A percentile compares a stretch with the other conserved stretches of the same genome.
phyloP scores from a whole-genome alignment of 345 rosid genomes.

The Excoecaria agallocha region DNA sequence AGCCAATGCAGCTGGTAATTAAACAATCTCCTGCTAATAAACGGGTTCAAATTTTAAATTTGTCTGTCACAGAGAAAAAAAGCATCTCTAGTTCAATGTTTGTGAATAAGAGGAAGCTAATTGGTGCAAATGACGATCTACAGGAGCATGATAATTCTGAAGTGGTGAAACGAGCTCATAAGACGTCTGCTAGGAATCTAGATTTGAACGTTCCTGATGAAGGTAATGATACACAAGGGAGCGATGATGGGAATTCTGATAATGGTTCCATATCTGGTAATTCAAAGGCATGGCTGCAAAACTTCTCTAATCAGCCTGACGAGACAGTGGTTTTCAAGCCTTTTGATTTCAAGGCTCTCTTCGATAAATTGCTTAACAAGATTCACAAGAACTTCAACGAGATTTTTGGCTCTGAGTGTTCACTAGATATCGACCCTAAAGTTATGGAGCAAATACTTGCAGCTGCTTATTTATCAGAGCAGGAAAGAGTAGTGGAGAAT shows the following conservation, averaged over 20 bases:
- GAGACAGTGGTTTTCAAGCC: constrained; percentile 52
- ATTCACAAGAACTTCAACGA: constrained; percentile 35
- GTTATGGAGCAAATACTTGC: constrained; percentile 50
- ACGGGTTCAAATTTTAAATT: constrained; percentile 8
- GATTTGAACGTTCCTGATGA: constrained; percentile 70
- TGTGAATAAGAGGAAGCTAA: constrained; percentile 33
- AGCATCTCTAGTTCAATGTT: constrained; percentile 15
- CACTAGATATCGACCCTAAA: constrained; percentile 46
- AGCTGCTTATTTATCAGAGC: constrained; percentile 45
- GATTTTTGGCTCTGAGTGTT: constrained; percentile 39
- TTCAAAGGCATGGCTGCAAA: constrained; percentile 53
- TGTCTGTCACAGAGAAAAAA: constrained; percentile 11
- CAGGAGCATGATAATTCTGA: constrained; percentile 6
- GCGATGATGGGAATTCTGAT: constrained; percentile 13
- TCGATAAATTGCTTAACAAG: constrained; percentile 32
- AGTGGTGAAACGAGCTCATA: constrained; percentile 29
- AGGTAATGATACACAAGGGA: constrained; percentile 30
- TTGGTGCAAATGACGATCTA: constrained; percentile 26
- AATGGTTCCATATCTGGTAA: constrained; percentile 39
- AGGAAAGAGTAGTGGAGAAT: constrained; percentile 35
- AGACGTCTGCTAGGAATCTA: constrained; percentile 38
- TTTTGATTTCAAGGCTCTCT: constrained; percentile 53
- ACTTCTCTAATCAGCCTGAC: constrained; percentile 44
- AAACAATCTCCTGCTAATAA: constrained; percentile 6
- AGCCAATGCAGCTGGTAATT: constrained; percentile 48